Conservation (phyloP, 2,329 filamentous ascomycete species). For the Xylariomycetidae sp. region DNA sequence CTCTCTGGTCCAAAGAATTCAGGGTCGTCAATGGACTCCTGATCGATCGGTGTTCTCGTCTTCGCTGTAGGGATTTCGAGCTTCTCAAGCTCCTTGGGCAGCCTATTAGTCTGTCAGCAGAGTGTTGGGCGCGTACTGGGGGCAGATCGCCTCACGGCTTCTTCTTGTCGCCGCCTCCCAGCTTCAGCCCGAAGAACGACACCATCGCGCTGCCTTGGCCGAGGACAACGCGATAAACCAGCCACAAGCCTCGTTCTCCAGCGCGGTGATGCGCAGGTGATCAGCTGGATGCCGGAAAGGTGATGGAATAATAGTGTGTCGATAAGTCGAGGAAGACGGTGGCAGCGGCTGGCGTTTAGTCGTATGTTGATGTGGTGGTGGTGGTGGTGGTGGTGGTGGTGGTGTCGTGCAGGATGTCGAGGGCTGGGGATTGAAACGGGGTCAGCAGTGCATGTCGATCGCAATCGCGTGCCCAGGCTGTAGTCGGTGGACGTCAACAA, state of each 20-base stretch:
- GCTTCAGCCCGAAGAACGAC: constrained; percentile 52
- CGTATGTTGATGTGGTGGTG: neutral
- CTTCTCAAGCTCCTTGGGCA: no score
- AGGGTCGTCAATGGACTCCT: no score
- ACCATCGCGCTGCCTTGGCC: constrained; percentile 38
- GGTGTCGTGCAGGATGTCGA: neutral
- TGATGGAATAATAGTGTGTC: neutral
- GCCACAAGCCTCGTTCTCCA: neutral
- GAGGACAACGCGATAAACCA: neutral
- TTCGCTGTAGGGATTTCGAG: no score
- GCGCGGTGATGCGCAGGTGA: neutral
- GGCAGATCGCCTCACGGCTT: constrained; percentile 46
- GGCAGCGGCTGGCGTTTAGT: neutral
- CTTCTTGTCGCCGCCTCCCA: constrained; percentile 48
- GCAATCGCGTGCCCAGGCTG: neutral
- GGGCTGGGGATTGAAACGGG: neutral
- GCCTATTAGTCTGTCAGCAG: no score
- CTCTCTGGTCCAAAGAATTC: constrained; percentile 16
- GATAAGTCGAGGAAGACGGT: no score
- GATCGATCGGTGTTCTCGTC: no score
- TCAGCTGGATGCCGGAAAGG: neutral
- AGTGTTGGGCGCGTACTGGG: no score
- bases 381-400: neutral
- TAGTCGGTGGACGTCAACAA: no score
- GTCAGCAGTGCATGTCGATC: constrained; percentile 1